Percentiles rank a stretch among this genome's conserved stretches.
phyloP scores from a whole-genome alignment of 306 rosid genomes.

The Acacia acuminata region DNA sequence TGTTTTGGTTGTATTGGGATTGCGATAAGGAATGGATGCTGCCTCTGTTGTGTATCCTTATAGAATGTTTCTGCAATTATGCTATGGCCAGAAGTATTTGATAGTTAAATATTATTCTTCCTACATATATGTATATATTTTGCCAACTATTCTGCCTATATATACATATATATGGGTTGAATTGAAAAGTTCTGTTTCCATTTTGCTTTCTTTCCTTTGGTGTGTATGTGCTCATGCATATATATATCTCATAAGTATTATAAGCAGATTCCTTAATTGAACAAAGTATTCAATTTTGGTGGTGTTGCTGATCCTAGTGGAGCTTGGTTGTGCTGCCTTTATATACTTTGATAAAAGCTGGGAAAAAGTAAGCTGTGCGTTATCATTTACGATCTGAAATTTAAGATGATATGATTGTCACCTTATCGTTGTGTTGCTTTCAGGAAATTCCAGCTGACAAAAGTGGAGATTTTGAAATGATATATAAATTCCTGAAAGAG shows the following conservation, averaged over 20 bases:
- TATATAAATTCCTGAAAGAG: conserved; percentile 64
- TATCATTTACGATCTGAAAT: conserved; percentile 27
- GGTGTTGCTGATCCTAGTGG: conserved; percentile 70
- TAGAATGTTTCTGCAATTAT: conserved; percentile 31
- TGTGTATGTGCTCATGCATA: background rate
- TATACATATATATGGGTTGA: conserved; percentile 8
- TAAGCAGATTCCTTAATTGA: conserved; percentile 64
- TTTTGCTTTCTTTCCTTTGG: background rate
- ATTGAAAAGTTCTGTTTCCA: conserved; percentile 9
- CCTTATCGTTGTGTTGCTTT: conserved; percentile 38
- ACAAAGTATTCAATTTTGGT: conserved; percentile 74
- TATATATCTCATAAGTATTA: conserved; percentile 10
- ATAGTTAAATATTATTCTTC: conserved; percentile 6
- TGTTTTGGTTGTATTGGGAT: conserved; percentile 87
- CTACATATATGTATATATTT: background rate
- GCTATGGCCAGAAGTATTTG: conserved; percentile 15
- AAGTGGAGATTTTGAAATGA: conserved; percentile 78
- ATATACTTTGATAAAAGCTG: conserved; percentile 90
- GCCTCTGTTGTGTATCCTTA: conserved; percentile 95
- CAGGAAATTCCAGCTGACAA: conserved; percentile 84
- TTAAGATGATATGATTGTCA: conserved; percentile 18
- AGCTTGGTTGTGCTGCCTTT: conserved; percentile 88
- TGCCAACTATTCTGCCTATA: too few species aligned
- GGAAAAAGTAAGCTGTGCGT: conserved; percentile 58
- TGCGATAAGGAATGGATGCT: conserved; percentile 79